A percentile compares a stretch with the other conserved stretches of the same genome.
phyloP scores from a whole-genome alignment of 305 asterid species.

The Rubia tinctorum region DNA sequence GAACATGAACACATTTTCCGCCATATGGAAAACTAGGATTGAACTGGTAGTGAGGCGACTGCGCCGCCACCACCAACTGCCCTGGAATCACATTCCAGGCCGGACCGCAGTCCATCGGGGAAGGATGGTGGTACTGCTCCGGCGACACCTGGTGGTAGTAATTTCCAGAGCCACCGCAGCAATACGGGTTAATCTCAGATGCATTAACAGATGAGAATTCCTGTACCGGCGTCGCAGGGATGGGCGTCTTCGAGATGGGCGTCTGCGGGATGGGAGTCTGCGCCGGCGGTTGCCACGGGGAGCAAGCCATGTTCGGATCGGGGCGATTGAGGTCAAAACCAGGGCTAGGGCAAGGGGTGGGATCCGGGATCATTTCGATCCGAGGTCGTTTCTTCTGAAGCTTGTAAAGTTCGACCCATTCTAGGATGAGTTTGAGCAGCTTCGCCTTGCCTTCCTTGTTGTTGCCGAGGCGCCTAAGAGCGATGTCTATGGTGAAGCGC shows the following conservation, averaged over 20 bases:
- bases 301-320: slow-evolving; percentile 14
- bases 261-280: not conserved
- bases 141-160: slow-evolving; percentile 27
- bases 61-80: slow-evolving; percentile 17
- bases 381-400: slow-evolving; percentile 55
- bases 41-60: slow-evolving; percentile 45
- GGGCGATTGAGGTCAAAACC: slow-evolving; percentile 22
- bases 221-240: not conserved
- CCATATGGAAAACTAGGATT: not conserved
- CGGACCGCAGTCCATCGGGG: slow-evolving; percentile 42
- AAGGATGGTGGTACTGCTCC: slow-evolving; percentile 32
- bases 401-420: slow-evolving; percentile 79
- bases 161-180: slow-evolving; percentile 31
- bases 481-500: slow-evolving; percentile 78
- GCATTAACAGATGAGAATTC: not conserved
- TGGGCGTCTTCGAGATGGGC: not conserved
- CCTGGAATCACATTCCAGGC: slow-evolving; percentile 40
- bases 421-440: slow-evolving; percentile 69
- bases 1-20: not conserved
- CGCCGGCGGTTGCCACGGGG: not conserved
- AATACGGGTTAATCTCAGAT: not conserved
- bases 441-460: slow-evolving; percentile 72
- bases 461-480: slow-evolving; percentile 69
- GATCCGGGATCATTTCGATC: slow-evolving; percentile 9
- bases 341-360: no score